Percentiles rank a stretch among this genome's conserved stretches.
Conservation (phyloP, 78 protist species). For the Emiliania huxleyi region DNA sequence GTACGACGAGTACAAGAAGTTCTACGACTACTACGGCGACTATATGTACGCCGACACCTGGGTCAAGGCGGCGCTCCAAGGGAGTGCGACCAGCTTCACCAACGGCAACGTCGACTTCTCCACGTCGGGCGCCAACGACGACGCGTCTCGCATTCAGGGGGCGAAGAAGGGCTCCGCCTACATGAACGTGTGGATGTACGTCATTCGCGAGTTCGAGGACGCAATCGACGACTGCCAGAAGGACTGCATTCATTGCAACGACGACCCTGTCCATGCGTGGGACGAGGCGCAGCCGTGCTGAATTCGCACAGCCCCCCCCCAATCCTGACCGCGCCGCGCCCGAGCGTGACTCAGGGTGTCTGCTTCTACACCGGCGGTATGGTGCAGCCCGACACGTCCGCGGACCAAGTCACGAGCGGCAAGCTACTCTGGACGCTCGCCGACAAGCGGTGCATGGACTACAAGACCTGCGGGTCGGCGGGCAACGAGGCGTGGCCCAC, state of each 20-base stretch:
- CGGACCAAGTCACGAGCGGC: background rate
- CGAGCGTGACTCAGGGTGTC: too few relatives aligned
- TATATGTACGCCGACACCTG: background rate
- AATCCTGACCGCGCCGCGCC: too few relatives aligned
- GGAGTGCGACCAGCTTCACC: background rate
- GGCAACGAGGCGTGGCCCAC: background rate
- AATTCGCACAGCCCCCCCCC: too few relatives aligned
- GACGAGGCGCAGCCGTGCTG: too few relatives aligned
- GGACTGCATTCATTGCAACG: background rate
- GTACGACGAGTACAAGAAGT: background rate
- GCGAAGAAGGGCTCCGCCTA: conserved; percentile 23
- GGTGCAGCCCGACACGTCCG: background rate
- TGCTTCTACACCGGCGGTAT: background rate
- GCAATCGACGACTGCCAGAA: conserved; percentile 31
- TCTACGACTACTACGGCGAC: conserved; percentile 12
- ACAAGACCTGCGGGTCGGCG: background rate
- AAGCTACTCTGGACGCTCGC: background rate
- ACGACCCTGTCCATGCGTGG: conserved; percentile 18
- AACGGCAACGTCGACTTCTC: background rate
- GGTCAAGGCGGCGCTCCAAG: background rate
- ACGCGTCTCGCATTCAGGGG: background rate
- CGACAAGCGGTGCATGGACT: background rate
- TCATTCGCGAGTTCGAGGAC: conserved; percentile 24
- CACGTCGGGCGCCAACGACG: background rate
- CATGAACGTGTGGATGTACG: conserved; percentile 43